A percentile compares a stretch with the other conserved stretches of the same genome.
phyloP scores from a whole-genome alignment of 495 filamentous ascomycete species.

The Hypoxylon rickii region DNA sequence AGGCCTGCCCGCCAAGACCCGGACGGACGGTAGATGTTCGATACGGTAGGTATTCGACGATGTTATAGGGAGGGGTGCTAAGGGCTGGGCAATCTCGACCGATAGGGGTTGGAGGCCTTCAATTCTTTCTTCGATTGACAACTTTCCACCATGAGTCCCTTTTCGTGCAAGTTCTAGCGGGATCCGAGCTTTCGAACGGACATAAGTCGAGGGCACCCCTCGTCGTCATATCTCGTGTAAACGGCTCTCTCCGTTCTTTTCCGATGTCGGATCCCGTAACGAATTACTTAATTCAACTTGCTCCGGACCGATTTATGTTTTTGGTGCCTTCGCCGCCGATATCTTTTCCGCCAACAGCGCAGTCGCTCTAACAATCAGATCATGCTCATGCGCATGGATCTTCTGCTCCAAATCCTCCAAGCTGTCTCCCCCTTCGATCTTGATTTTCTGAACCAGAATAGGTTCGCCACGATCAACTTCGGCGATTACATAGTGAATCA shows the following conservation, averaged over 20 bases:
- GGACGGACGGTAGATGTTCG: not conserved
- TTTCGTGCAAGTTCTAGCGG: not conserved
- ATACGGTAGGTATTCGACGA: not conserved
- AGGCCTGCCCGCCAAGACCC: not conserved
- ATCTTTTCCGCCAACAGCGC: conserved; percentile 55
- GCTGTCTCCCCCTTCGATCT: conserved; percentile 68
- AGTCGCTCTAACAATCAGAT: conserved; percentile 69
- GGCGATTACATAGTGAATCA: conserved; percentile 87
- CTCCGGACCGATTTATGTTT: conserved; percentile 4
- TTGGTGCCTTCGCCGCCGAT: conserved; percentile 47
- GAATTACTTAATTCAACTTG: not conserved
- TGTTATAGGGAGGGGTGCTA: too few species aligned
- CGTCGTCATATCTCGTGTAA: not conserved
- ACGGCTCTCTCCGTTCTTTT: not conserved
- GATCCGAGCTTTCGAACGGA: not conserved
- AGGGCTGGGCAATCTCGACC: too few species aligned
- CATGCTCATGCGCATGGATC: conserved; percentile 74
- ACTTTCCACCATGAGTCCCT: not conserved
- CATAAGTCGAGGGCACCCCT: not conserved
- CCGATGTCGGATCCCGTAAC: not conserved
- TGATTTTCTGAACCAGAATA: conserved; percentile 72
- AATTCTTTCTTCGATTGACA: not conserved
- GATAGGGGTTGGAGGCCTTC: not conserved
- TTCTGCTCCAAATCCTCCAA: conserved; percentile 68
- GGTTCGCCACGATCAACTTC: conserved; percentile 83